Base-by-base conservation (phyloP, 176 grass and related monocot genomes). In the Sorghum bicolor region DNA sequence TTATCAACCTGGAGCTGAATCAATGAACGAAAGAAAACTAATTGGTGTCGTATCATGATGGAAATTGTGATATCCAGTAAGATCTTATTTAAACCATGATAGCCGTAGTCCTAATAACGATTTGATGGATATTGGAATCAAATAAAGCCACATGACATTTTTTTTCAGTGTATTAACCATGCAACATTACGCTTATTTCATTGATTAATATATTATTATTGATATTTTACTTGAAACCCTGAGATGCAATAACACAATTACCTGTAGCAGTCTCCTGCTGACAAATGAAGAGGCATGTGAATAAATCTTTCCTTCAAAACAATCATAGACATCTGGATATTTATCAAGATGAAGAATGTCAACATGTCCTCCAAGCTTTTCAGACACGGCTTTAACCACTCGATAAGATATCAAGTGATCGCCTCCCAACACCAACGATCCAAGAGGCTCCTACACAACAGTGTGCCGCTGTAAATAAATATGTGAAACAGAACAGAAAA, bases 211-310 rank as follows among this genome's bases (percentile, higher is more conserved):
- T 1, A n/a, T n/a, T n/a, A n/a, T n/a, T 44, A 10, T 13, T 2
- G 15, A 9, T 39, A 74, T 13, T 43, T 65, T 63, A 44, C 68
- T 28, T 40, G 41, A 44, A 44, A 44, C 26, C 41, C 55, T 28
- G 33, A 31, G 14, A 58, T 5, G 1, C 62, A 71, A 28, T 4
- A 36, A 37, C 30, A 71, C 0, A 79, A 20, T 75, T 86, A 95
- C 92, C 73, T 95, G 91, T 29, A 98, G 67, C 75, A 98, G 95
- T 58, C 95, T 88, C 63, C 92, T 94, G 9, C 95, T 87, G 36
- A 93, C 95, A 87, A 98, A 93, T 31, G 92, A 95, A 55, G 95
- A 98, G 37, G 95, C 95, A 80, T 98, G 95, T 3, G 92, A 98
- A 70, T 98, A 95, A n/a, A 55, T 80, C 74, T 98, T 95, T 80